Evolutionary conservation across 345 rosid species (phyloP).

Genomic region (Lepidium africanum): DNA sequence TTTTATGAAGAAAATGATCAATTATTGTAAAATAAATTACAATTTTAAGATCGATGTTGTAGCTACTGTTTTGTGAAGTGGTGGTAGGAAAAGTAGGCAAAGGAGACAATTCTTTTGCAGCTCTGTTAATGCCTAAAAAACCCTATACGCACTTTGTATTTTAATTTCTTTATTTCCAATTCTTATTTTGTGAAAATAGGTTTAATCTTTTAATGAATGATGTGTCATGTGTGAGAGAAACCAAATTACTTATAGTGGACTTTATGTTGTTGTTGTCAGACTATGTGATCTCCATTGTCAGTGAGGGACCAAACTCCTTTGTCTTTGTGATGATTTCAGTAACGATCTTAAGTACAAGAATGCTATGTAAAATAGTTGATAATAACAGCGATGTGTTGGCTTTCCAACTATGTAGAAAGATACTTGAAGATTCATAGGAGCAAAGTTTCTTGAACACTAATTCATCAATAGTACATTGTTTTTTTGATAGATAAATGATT

Average conservation of each 20-base stretch:
- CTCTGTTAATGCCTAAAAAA: slow-evolving; percentile 14
- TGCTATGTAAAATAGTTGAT: background rate
- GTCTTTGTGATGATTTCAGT: background rate
- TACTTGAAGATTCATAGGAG: background rate
- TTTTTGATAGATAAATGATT: too few species aligned
- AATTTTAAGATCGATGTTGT: background rate
- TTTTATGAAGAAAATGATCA: too few species aligned
- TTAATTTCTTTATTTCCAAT: background rate
- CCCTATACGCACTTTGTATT: slow-evolving; percentile 4
- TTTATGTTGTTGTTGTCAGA: slow-evolving; percentile 22
- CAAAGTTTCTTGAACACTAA: background rate
- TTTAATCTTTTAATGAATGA: background rate
- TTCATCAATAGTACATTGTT: background rate
- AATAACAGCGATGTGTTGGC: background rate
- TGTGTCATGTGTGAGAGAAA: slow-evolving; percentile 19
- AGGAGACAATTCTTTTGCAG: background rate
- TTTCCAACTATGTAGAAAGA: too few species aligned
- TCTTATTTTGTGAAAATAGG: background rate
- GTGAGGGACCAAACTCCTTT: slow-evolving; percentile 23
- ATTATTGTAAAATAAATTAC: too few species aligned
- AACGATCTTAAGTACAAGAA: background rate
- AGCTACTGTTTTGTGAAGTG: background rate
- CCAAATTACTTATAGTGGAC: slow-evolving; percentile 14
- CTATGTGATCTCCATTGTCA: slow-evolving; percentile 26
- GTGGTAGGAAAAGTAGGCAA: slow-evolving; percentile 12